Base-by-base conservation (phyloP, 2,329 filamentous ascomycete species). In the Teratosphaeria gauchensis region DNA sequence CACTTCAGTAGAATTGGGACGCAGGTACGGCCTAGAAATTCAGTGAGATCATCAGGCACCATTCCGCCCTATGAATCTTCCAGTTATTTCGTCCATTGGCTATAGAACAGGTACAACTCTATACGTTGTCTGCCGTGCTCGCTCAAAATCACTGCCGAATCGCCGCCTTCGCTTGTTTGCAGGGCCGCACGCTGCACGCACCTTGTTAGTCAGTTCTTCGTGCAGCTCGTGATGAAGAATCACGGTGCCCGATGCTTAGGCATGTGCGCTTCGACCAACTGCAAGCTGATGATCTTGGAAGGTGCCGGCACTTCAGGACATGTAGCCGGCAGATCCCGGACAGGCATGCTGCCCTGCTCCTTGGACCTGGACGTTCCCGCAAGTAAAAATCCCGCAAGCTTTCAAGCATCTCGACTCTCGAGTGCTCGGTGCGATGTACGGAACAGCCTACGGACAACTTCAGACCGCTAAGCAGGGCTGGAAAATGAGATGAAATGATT, bases 61-160 rank as follows among this genome's bases (percentile, higher is more conserved):
- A 63, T 62, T 58, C 57, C 61, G 55, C 56, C 58, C 54, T 57
- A 46, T n/a, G 42, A 16, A 48, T 19, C 42, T 3, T 6, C n/a
- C n/a, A 48, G 42, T 48, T 5, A n/a, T 24, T 28, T 21, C 42
- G n/a, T 19, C 42, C 42, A n/a, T 48, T 48, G 2, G 42, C 42
- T 48, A 21, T 48, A 48, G 42, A 48, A 48, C 42, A 48, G 19
- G 42, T 48, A 19, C 16, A 48, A 48, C 42, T 21, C 42, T 48
- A 48, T 48, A 48, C 42, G 16, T 48, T 48, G 42, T 48, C 16
- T 48, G 19, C 42, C 42, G n/a, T 21, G 19, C 35, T 48, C n/a
- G 9, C 42, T 48, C 8, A 19, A 16, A 48, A 35, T 14, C 9
- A 14, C 33, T 2, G 42, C 42, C 42, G 42, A 48, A 48, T 11